Percentiles rank a stretch among this genome's conserved stretches.
Conservation (phyloP, 2,329 filamentous ascomycete genomes). For the Colletotrichum eremochloae region DNA sequence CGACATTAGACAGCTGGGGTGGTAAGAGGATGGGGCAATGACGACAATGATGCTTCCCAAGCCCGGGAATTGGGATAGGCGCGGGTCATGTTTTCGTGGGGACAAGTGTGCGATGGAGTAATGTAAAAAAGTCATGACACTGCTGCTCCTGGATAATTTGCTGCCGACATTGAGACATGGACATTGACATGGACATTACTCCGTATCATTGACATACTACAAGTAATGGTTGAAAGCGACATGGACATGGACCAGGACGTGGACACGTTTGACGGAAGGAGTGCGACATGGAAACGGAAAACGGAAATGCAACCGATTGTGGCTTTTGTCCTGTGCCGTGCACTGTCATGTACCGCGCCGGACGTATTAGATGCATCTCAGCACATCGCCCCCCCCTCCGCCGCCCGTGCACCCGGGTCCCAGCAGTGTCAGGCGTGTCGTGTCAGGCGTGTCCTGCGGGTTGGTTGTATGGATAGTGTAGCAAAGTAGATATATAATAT, state of each 20-base stretch:
- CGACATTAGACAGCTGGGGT: slow-evolving; percentile 5
- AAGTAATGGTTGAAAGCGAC: too few species aligned
- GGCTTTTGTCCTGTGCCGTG: not conserved
- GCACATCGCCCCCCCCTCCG: not conserved
- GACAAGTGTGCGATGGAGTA: too few species aligned
- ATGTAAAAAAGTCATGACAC: not conserved
- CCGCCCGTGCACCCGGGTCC: slow-evolving; percentile 6
- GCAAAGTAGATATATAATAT: not conserved
- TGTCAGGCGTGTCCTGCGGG: not conserved
- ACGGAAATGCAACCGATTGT: not conserved
- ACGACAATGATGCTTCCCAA: slow-evolving; percentile 14
- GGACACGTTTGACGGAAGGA: too few species aligned
- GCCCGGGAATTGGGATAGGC: not conserved
- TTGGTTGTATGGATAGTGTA: not conserved
- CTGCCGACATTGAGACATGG: not conserved
- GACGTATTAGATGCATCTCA: too few species aligned
- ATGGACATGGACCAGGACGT: not conserved
- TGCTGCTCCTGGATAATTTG: not conserved
- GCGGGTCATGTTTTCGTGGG: not conserved
- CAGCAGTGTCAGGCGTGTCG: slow-evolving; percentile 6
- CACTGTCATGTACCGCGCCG: not conserved
- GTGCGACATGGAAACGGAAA: not conserved
- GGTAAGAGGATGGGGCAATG: not conserved
- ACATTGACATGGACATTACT: not conserved
- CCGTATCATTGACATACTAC: too few species aligned